Base-by-base conservation (phyloP, 2,329 filamentous ascomycete species). In the Pseudocercospora pini-densiflorae region DNA sequence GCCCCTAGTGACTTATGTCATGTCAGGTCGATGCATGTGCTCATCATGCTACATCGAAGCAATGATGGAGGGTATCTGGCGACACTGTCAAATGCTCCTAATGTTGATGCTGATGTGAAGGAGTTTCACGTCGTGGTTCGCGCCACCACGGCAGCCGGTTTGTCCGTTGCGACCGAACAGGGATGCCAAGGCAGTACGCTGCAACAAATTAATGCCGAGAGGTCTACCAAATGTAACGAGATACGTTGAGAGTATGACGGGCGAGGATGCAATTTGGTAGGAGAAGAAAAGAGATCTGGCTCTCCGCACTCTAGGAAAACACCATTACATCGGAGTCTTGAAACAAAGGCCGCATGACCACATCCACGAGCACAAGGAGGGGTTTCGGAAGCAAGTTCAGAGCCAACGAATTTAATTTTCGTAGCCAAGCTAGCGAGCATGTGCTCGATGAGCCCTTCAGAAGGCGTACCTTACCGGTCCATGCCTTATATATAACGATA, bases 401-500 rank as follows among this genome's bases (percentile, higher is more conserved):
- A 31, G 51, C 51, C 51, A 31, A 29, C 51, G 51, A 55, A 9
- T 55, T 24, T 3, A 31, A 19, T 27, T 55, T 27, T n/a, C 24
- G 10, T 31, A 23, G 21, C 23, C 51, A 21, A 10, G 10, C 45
- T 12, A 49, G 2, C 8, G 19, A 24, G 45, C 45, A 49, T 24
- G 45, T 12, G 45, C 45, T 24, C 45, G 2, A 9, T 21, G 9
- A n/a, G 45, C 19, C 12, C 10, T 49, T 8, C n/a, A n/a, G 10
- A 24, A 49, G 45, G 19, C 23, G 2, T 21, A 19, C 45, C 45
- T 51, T 21, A 24, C 33, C 58, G 21, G 24, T 7, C 59, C 14
- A 33, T 53, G 29, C 16, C 23, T 47, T 31, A 24, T 31, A 27
- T 55, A 47, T 51, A 51, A 61, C 36, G 59, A 53, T 61, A 43